A percentile compares a stretch with the other conserved stretches of the same genome.
Conservation (phyloP, 176 grass and related monocot genomes). For the Rhynchospora tenuis region DNA sequence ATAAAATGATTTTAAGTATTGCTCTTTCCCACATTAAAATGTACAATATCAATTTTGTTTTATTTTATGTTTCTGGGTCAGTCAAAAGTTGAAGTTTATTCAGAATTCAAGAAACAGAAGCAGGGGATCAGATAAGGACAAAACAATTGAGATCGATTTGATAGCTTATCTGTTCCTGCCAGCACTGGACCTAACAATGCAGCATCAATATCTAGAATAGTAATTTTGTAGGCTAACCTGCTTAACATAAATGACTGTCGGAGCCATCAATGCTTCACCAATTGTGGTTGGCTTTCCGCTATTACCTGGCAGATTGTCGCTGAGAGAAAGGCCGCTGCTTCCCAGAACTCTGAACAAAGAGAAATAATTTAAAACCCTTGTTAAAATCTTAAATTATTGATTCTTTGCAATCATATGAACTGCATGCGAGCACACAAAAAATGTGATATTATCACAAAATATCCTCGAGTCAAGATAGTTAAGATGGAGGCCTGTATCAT, state of each 20-base stretch:
- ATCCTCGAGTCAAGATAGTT: not conserved
- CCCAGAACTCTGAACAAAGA: slow-evolving; percentile 52
- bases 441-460: not conserved
- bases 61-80: not conserved
- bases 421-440: not conserved
- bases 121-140: not conserved
- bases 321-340: slow-evolving; percentile 63
- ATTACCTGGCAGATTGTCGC: slow-evolving; percentile 59
- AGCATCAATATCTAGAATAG: not conserved
- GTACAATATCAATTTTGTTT: not conserved
- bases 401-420: not conserved
- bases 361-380: not conserved
- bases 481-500: not conserved
- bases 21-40: not conserved
- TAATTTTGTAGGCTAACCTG: slow-evolving; percentile 49
- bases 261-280: slow-evolving; percentile 95
- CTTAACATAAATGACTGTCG: slow-evolving; percentile 90
- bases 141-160: no score
- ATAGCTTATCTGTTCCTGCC: no score
- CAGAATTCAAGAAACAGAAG: not conserved
- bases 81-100: not conserved
- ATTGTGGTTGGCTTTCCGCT: slow-evolving; percentile 42
- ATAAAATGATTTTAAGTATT: not conserved
- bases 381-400: not conserved
- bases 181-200: no score